A percentile compares a stretch with the other conserved stretches of the same genome.
These are phyloP conservation scores for Citrullus mucosospermus DNA, from an alignment of 306 rosid genomes.

Conservation along the genomic window DNA sequence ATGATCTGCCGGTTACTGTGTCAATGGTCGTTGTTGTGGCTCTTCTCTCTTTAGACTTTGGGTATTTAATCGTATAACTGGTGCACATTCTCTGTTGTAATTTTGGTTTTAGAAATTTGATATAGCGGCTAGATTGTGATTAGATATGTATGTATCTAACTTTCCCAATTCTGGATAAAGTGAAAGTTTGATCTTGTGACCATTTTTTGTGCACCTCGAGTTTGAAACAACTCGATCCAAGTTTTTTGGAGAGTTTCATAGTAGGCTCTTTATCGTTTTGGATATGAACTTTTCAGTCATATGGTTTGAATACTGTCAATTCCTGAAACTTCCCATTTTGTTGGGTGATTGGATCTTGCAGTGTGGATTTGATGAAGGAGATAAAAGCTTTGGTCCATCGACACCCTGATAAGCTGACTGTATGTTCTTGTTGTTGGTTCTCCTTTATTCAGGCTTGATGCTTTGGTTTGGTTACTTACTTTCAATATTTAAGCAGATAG, in stretches of 20 bases:
- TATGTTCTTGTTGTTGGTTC: conserved; percentile 25
- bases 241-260: background rate
- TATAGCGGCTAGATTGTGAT: background rate
- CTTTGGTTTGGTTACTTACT: conserved; percentile 10
- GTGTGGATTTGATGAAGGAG: conserved; percentile 67
- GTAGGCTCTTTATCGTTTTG: background rate
- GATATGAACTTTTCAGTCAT: background rate
- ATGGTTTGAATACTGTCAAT: background rate
- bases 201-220: background rate
- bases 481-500: conserved; percentile 33
- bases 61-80: background rate
- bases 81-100: background rate
- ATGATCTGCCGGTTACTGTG: background rate
- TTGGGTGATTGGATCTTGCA: conserved; percentile 29
- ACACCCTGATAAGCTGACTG: conserved; percentile 63
- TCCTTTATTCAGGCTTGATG: conserved; percentile 5
- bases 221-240: background rate
- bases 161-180: background rate
- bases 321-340: background rate
- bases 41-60: background rate
- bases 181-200: background rate
- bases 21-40: background rate
- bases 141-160: background rate
- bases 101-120: background rate
- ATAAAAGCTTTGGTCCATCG: conserved; percentile 68